Evolutionary conservation across 225 moss, liverwort and hornwort genomes (phyloP), one percentile per base, ranked within the genome.

Genomic region (Pseudoscleropodium purum): DNA sequence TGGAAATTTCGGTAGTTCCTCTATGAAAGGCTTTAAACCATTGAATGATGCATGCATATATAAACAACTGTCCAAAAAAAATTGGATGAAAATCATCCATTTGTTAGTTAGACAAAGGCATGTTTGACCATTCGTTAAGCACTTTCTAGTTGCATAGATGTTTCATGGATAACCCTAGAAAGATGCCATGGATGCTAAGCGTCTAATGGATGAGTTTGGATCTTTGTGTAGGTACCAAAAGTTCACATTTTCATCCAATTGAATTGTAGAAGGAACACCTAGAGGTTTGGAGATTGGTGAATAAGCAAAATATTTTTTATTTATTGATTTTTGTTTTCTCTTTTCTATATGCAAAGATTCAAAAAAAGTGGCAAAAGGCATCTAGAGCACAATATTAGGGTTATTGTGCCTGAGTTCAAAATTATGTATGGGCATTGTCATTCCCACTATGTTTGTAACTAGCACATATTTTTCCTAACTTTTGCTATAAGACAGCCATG

Each of bases 251-350:
- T 69, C n/a, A 69, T n/a, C n/a, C n/a, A 69, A 12, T n/a, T n/a
- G 23, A n/a, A 69, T 36, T n/a, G 12, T n/a, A 7, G 12, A 2
- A 1, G 4, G 23, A 7, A n/a, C 4, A 23, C 13, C 2, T 23
- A 13, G n/a, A 12, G n/a, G n/a, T 13, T n/a, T 69, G 11, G 23
- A 7, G 1, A 23, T 69, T n/a, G 13, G 7, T 69, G 13, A 69
- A 23, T 12, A 69, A n/a, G 2, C 12, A n/a, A 18, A 19, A 56
- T 56, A 18, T 7, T n/a, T 68, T 21, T 20, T 0, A 69, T 12
- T 13, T 23, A n/a, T 69, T 69, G 4, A 69, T 12, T 23, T 69
- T 0, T 5, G 4, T 3, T 0, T 3, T 21, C 6, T 12, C 19
- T 30, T 19, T 68, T 9, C 12, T 69, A 19, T 4, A n/a, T 69